Evolutionary conservation across 805 yeast genomes (phyloP), one percentile per base, ranked within the genome.

Genomic region (Candida corydali): DNA sequence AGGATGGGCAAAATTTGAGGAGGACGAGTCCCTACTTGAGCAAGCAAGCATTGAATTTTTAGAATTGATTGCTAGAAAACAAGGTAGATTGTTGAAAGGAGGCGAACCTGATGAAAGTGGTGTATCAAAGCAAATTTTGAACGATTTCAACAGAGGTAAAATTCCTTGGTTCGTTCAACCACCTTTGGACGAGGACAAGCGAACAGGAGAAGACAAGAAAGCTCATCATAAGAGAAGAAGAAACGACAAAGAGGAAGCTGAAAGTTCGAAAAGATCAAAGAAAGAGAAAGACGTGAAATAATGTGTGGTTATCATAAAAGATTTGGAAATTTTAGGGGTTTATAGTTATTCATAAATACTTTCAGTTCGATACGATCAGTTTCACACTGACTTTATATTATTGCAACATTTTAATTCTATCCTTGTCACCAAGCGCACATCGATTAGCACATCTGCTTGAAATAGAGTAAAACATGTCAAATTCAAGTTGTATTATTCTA

Each of bases 151-250:
- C 64, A 77, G 98, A 63, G 98, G 98, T 43, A 86, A 87, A 54
- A 91, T 91, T 38, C 98, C 98, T 17, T 91, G 98, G 98, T 91
- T 91, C 58, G 86, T 86, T 22, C 80, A 93, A 18, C 98, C 98
- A 19, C 97, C 98, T 28, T 76, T 80, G 47, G 85, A 78, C 44
- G 73, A 65, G 17, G 80, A 74, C 37, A 75, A 60, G 17, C 70
- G 75, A 57, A 69, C 69, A 19, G 85, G 80, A 29, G 80, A 65
- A 40, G 82, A 73, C 51, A 73, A 72, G 54, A 73, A 72, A 57
- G 76, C 76, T 2, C 64, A 63, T 31, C 64, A 67, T 46, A 76
- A 73, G 59, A 65, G 78, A 51, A 71, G 70, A 61, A 63, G 80
- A 46, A 73, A 69, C 11, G 77, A 73, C 45, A 62, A 71, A 44